Conservation (phyloP, 305 asterid species). For the Plantago coronopus region DNA sequence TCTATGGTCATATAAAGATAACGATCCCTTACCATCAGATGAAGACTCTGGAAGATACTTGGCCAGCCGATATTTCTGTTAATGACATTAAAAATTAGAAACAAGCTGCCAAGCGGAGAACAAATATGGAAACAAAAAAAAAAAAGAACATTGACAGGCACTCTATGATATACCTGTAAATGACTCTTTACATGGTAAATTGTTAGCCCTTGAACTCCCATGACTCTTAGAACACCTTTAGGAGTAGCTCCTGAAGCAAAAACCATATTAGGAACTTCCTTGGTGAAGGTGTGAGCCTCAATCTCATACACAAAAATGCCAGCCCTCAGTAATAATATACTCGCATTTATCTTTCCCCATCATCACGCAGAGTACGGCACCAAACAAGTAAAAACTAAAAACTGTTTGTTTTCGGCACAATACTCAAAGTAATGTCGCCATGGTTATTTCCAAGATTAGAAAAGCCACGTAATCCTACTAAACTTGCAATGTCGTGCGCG, state of each 20-base stretch:
- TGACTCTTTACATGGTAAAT: conserved; percentile 98
- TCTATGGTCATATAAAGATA: conserved; percentile 13
- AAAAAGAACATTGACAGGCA: conserved; percentile 5
- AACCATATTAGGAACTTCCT: conserved; percentile 18
- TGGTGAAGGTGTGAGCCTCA: background rate
- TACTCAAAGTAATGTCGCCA: conserved; percentile 3
- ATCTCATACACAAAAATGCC: background rate
- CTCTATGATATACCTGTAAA: conserved; percentile 63
- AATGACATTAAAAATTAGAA: conserved; percentile 26
- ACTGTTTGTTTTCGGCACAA: conserved; percentile 16
- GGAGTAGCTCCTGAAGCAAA: conserved; percentile 88
- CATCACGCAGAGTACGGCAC: background rate
- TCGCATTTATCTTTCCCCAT: conserved; percentile 3
- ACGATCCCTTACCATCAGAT: conserved; percentile 89
- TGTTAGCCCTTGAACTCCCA: conserved; percentile 98
- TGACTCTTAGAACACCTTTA: conserved; percentile 95
- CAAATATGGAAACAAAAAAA: conserved; percentile 15
- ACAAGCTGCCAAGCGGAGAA: conserved; percentile 17
- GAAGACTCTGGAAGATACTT: conserved; percentile 97
- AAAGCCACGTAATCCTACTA: background rate
- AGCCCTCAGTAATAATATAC: background rate
- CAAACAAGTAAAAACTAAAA: conserved; percentile 15
- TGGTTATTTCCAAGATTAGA: conserved; percentile 3
- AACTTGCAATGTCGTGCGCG: background rate
- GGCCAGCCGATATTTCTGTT: conserved; percentile 95